phyloP scores from a whole-genome alignment of 345 rosid genomes.

The Hevea brasiliensis region DNA sequence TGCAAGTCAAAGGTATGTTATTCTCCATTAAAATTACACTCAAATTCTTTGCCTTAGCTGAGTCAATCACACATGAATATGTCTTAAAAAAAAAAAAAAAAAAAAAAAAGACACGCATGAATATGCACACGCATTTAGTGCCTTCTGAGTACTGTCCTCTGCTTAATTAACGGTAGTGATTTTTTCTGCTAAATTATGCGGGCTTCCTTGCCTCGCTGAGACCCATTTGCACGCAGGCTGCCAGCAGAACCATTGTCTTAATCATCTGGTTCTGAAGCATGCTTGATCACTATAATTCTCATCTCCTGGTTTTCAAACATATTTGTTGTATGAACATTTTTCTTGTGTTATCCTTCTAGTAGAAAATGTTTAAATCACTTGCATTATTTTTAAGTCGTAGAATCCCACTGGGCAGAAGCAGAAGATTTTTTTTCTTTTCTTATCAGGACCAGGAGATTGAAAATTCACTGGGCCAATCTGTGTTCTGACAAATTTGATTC shows the following conservation, averaged over 20 bases:
- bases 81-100: too few relatives aligned
- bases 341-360: neutral
- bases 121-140: neutral
- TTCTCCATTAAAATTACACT: conserved; percentile 7
- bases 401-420: neutral
- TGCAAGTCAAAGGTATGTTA: conserved; percentile 56
- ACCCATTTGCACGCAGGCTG: neutral
- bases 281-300: neutral
- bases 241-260: neutral
- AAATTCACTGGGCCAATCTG: neutral
- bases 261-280: neutral
- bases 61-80: neutral
- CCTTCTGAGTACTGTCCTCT: neutral
- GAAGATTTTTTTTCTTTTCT: neutral
- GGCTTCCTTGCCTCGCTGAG: neutral
- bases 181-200: conserved; percentile 5
- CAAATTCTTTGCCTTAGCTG: neutral
- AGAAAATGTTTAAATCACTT: neutral
- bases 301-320: neutral
- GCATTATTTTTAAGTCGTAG: neutral
- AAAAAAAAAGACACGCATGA: neutral
- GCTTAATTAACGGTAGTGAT: neutral
- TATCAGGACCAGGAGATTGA: conserved; percentile 1
- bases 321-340: neutral
- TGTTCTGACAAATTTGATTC: neutral